Conservation (phyloP, 1,139 yeast species). For the Nadsonia starkeyi-henricii region DNA sequence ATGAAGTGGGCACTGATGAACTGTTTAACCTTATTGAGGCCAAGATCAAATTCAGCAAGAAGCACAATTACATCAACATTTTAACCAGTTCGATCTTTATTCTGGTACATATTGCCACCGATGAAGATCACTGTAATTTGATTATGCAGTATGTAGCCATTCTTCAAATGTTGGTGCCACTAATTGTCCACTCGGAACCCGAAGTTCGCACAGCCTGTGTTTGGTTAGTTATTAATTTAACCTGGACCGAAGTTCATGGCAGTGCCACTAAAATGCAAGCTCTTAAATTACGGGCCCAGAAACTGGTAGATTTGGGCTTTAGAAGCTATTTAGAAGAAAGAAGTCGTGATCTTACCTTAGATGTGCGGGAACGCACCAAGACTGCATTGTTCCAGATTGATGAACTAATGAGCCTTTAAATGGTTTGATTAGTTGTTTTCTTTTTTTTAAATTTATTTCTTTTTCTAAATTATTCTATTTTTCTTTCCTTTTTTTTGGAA, state of each 20-base stretch:
- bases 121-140: conserved; percentile 24
- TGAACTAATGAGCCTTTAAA: too few relatives aligned
- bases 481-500: too few relatives aligned
- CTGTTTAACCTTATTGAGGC: too few relatives aligned
- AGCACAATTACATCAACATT: conserved; percentile 23
- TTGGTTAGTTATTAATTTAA: conserved; percentile 45
- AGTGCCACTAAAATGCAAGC: conserved; percentile 13
- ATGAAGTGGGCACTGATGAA: background rate
- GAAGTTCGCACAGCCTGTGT: conserved; percentile 39
- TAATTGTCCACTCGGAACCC: conserved; percentile 16
- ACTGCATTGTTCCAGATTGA: conserved; percentile 24
- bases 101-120: conserved; percentile 45
- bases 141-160: conserved; percentile 16
- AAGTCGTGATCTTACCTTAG: conserved; percentile 25
- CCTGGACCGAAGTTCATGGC: conserved; percentile 32
- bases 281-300: conserved; percentile 13
- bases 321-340: conserved; percentile 23
- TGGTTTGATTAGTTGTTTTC: too few relatives aligned
- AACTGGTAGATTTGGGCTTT: conserved; percentile 29
- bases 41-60: conserved; percentile 4
- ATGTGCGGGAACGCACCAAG: conserved; percentile 36
- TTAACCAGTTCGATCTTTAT: conserved; percentile 37
- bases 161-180: conserved; percentile 29
- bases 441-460: too few relatives aligned
- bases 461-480: too few relatives aligned